phyloP scores from a whole-genome alignment of 2,329 filamentous ascomycete genomes.

The Colletotrichum gloeosporioides region DNA sequence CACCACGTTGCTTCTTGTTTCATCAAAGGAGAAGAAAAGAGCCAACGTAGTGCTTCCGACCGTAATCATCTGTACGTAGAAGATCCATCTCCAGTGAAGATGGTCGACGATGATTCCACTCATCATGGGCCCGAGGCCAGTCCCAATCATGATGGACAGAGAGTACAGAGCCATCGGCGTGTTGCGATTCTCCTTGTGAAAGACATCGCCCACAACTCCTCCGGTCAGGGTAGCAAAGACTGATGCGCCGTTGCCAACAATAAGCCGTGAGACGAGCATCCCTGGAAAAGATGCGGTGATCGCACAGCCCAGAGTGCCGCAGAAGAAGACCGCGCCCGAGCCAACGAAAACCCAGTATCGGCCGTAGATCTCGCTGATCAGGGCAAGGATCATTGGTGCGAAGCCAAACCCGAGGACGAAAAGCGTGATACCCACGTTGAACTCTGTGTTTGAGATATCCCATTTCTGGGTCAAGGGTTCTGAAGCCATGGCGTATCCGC shows the following conservation, averaged over 20 bases:
- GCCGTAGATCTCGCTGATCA: conserved; percentile 66
- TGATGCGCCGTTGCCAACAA: conserved; percentile 66
- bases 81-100: conserved; percentile 69
- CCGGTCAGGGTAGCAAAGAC: conserved; percentile 55
- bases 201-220: conserved; percentile 72
- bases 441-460: conserved; percentile 60
- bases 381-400: conserved; percentile 72
- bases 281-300: conserved; percentile 64
- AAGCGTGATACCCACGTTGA: conserved; percentile 64
- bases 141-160: conserved; percentile 65
- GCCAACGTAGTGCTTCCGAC: conserved; percentile 58
- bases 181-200: conserved; percentile 66
- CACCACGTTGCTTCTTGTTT: conserved; percentile 72
- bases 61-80: conserved; percentile 69
- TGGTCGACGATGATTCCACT: conserved; percentile 64
- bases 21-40: conserved; percentile 66
- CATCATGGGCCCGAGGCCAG: conserved; percentile 66
- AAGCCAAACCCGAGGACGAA: conserved; percentile 71
- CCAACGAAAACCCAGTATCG: conserved; percentile 35
- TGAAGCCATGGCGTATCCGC: conserved; percentile 65
- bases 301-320: conserved; percentile 58
- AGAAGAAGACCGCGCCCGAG: conserved; percentile 38
- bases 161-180: conserved; percentile 74
- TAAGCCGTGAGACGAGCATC: conserved; percentile 66
- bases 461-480: conserved; percentile 60